phyloP scores from a whole-genome alignment of 345 rosid genomes.

The Populus alba region DNA sequence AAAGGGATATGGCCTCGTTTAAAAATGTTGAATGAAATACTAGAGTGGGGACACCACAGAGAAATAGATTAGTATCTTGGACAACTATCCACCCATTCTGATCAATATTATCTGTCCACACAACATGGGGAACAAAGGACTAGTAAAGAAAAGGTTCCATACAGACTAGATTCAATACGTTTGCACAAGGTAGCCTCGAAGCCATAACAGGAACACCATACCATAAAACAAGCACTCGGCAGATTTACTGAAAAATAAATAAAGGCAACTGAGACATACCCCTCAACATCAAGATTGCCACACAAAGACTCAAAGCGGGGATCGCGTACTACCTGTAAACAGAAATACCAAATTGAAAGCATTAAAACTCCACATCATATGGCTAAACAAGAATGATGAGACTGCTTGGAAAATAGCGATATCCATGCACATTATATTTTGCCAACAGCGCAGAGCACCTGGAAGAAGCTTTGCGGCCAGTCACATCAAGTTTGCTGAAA shows the following conservation, averaged over 20 bases:
- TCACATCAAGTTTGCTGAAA: constrained; percentile 92
- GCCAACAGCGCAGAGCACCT: constrained; percentile 48
- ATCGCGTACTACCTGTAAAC: constrained; percentile 56
- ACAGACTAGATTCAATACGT: too few relatives aligned
- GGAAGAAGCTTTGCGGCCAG: constrained; percentile 97
- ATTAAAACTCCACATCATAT: neutral
- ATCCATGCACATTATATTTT: neutral
- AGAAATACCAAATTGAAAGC: neutral
- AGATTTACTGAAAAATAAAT: neutral
- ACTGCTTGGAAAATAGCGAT: neutral
- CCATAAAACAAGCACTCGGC: neutral
- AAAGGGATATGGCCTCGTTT: neutral
- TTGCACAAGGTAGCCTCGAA: neutral
- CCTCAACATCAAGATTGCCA: constrained; percentile 60
- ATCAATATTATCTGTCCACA: too few relatives aligned
- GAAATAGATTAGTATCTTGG: neutral
- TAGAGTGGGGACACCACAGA: neutral
- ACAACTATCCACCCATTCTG: neutral
- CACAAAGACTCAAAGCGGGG: constrained; percentile 74
- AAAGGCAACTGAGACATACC: constrained; percentile 36
- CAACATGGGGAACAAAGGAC: too few relatives aligned
- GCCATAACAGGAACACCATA: neutral
- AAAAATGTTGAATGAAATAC: neutral
- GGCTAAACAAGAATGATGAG: neutral
- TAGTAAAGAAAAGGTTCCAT: too few relatives aligned